Evolutionary conservation across 345 rosid species (phyloP).

Genomic region (Pugionium cornutum): DNA sequence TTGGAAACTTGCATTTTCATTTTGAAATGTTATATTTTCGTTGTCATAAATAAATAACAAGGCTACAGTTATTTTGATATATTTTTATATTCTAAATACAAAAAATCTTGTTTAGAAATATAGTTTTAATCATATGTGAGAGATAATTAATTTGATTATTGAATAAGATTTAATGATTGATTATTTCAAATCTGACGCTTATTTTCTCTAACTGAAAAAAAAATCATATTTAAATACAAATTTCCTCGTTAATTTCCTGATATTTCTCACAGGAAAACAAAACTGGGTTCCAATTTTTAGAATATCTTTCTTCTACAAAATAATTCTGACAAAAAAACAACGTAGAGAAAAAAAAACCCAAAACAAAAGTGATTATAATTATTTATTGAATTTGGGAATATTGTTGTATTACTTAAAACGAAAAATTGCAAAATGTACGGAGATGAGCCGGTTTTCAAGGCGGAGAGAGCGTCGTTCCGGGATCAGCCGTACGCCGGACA

Average conservation of each 20-base stretch:
- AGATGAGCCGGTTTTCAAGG: slow-evolving; percentile 43
- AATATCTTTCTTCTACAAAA: background rate
- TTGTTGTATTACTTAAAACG: slow-evolving; percentile 6
- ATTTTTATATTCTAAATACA: too few relatives aligned
- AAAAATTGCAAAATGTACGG: slow-evolving; percentile 32
- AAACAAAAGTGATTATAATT: background rate
- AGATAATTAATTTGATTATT: too few relatives aligned
- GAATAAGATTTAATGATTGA: too few relatives aligned
- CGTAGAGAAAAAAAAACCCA: background rate
- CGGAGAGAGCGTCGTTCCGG: slow-evolving; percentile 35
- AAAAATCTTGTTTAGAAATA: too few relatives aligned
- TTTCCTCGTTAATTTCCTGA: background rate
- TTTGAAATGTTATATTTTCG: too few relatives aligned
- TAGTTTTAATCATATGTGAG: too few relatives aligned
- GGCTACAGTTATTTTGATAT: too few relatives aligned
- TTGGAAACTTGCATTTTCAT: too few relatives aligned
- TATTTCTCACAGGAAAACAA: background rate
- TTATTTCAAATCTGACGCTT: background rate
- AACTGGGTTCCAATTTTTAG: background rate
- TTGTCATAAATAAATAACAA: too few relatives aligned
- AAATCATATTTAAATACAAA: slow-evolving; percentile 1
- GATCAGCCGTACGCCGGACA: slow-evolving; percentile 44
- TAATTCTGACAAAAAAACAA: background rate
- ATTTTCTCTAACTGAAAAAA: slow-evolving; percentile 6
- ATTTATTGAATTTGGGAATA: background rate